A percentile compares a stretch with the other conserved stretches of the same genome.
Conservation (phyloP, 1,284 basidiomycete species). For the Ganoderma multipileum region DNA sequence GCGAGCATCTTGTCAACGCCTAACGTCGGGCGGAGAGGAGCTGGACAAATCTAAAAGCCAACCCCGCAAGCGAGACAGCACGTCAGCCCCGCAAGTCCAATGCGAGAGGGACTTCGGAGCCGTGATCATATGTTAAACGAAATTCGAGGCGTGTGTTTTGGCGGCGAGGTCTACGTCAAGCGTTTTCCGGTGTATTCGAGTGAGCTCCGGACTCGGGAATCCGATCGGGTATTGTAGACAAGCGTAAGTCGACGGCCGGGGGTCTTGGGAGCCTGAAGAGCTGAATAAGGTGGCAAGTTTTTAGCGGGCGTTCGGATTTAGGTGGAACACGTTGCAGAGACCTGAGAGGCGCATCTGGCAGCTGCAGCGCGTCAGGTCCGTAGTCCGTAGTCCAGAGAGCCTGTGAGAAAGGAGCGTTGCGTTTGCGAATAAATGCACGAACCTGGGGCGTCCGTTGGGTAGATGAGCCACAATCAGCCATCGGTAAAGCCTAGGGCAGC, state of each 20-base stretch:
- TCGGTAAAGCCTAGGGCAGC: neutral
- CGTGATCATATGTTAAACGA: neutral
- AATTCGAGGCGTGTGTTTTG: neutral
- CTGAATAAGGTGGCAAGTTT: neutral
- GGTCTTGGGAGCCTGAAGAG: neutral
- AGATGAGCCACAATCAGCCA: neutral
- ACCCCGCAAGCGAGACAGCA: neutral
- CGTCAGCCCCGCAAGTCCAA: neutral
- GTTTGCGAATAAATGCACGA: neutral
- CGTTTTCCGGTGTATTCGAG: neutral
- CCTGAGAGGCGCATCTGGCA: neutral
- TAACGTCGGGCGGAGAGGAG: neutral
- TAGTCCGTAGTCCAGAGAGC: neutral
- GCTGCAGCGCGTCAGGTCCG: neutral
- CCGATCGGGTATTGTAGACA: neutral
- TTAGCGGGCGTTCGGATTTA: neutral
- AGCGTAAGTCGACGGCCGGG: neutral
- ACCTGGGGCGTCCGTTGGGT: neutral
- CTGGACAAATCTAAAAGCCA: neutral
- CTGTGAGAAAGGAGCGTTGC: neutral
- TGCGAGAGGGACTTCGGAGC: neutral
- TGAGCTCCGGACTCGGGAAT: neutral
- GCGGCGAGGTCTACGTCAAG: neutral
- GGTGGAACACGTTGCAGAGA: neutral
- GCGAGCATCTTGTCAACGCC: conserved; percentile 3